These are phyloP conservation scores for Trichoderma parareesei DNA, from an alignment of 495 filamentous ascomycete genomes.

Conservation along the genomic window DNA sequence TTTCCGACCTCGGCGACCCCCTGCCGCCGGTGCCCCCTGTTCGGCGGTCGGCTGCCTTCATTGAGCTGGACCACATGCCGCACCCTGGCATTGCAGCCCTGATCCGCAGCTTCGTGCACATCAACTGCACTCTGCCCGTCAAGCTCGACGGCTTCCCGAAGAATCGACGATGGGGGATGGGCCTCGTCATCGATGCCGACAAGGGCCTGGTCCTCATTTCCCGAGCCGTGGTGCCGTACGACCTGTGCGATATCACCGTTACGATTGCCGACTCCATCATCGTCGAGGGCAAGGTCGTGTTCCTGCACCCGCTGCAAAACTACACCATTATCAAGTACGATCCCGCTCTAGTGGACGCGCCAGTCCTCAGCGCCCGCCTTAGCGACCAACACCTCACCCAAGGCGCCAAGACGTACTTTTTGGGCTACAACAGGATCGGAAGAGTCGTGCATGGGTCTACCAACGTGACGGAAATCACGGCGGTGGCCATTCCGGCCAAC, in stretches of 20 bases:
- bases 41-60: conserved; percentile 75
- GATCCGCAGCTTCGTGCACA: conserved; percentile 88
- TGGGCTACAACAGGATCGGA: conserved; percentile 94
- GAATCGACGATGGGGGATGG: conserved; percentile 87
- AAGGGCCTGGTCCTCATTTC: conserved; percentile 93
- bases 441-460: conserved; percentile 91
- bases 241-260: conserved; percentile 90
- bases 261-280: conserved; percentile 95
- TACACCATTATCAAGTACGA: conserved; percentile 96
- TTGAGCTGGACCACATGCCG: conserved; percentile 78
- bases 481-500: conserved; percentile 92
- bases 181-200: conserved; percentile 89
- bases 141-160: conserved; percentile 96
- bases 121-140: conserved; percentile 84
- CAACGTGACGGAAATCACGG: conserved; percentile 93
- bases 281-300: conserved; percentile 86
- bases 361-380: conserved; percentile 80
- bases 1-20: conserved; percentile 72
- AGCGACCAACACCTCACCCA: conserved; percentile 78
- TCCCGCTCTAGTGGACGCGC: conserved; percentile 81
- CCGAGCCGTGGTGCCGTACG: conserved; percentile 86
- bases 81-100: conserved; percentile 86
- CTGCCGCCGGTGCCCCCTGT: conserved; percentile 64
- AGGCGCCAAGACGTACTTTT: conserved; percentile 81
- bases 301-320: conserved; percentile 97